phyloP scores from a whole-genome alignment of 371 early-diverging fungal genomes.

The Umbelopsis sp. region DNA sequence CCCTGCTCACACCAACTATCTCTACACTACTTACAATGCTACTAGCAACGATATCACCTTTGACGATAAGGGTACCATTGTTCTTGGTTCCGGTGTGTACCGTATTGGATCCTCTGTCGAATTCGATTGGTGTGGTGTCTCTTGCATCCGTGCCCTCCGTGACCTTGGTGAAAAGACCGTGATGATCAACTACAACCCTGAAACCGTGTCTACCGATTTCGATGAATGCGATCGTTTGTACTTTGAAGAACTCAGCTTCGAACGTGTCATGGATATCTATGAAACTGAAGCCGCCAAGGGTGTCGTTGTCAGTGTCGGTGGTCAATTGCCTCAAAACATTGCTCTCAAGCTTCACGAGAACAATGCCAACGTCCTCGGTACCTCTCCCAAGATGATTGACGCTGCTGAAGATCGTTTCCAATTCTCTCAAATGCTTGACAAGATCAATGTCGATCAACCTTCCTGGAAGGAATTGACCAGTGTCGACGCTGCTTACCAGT shows the following conservation, averaged over 20 bases:
- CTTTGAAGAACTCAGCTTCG: constrained; percentile 90
- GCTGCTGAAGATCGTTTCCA: constrained; percentile 92
- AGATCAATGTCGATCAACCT: constrained; percentile 93
- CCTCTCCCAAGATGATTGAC: constrained; percentile 90
- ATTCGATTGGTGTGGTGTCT: constrained; percentile 94
- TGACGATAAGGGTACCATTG: constrained; percentile 88
- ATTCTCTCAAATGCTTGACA: constrained; percentile 87
- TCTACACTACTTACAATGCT: constrained; percentile 94
- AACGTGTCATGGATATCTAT: constrained; percentile 93
- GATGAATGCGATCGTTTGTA: constrained; percentile 95
- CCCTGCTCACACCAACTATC: constrained; percentile 91
- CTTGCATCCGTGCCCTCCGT: constrained; percentile 81
- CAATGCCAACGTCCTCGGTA: constrained; percentile 83
- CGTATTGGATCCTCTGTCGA: constrained; percentile 94
- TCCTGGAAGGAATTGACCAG: constrained; percentile 90
- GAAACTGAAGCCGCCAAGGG: constrained; percentile 82
- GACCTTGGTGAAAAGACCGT: constrained; percentile 80
- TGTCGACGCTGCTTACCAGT: constrained; percentile 75
- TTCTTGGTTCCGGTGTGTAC: constrained; percentile 95
- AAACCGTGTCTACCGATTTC: constrained; percentile 95
- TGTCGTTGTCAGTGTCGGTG: constrained; percentile 87
- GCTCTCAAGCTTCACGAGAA: constrained; percentile 77
- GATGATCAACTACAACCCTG: constrained; percentile 98
- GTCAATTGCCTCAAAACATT: constrained; percentile 94
- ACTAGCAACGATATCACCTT: constrained; percentile 81